Evolutionary conservation across 1,284 basidiomycete genomes (phyloP).

Genomic region (Golubevia sp.): DNA sequence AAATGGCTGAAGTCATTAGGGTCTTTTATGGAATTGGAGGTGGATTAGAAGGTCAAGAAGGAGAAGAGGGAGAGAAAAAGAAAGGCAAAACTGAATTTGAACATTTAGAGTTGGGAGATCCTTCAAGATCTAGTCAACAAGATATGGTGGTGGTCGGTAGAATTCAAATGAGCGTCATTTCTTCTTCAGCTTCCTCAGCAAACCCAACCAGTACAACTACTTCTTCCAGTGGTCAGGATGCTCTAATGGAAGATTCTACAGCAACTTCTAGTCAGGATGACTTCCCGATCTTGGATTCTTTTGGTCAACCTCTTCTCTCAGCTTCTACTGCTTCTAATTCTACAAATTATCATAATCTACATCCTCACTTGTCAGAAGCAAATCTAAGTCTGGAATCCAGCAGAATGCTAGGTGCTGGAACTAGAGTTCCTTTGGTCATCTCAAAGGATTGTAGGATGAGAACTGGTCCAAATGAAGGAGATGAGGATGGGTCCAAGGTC

Average conservation of each 20-base stretch:
- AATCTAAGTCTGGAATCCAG: constrained; percentile 36
- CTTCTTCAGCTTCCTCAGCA: background rate
- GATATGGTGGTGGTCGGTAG: constrained; percentile 50
- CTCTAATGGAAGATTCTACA: background rate
- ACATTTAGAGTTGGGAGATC: constrained; percentile 22
- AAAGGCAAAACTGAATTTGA: background rate
- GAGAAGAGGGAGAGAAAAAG: background rate
- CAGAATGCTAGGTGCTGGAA: constrained; percentile 44
- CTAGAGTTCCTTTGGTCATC: constrained; percentile 34
- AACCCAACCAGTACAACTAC: no score
- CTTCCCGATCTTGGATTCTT: background rate
- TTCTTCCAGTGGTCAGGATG: background rate
- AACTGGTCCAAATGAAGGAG: constrained; percentile 27
- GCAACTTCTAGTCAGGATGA: no score
- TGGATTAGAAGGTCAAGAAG: no score
- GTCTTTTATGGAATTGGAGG: no score
- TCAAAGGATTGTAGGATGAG: constrained; percentile 25
- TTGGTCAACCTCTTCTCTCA: background rate
- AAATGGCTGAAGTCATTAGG: background rate
- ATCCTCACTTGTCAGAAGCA: background rate
- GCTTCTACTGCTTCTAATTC: no score
- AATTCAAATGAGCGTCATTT: constrained; percentile 14
- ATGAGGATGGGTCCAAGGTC: constrained; percentile 5
- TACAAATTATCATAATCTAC: no score
- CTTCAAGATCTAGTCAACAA: constrained; percentile 37